Evolutionary conservation across 169 alveolate genomes (phyloP).

Genomic region (Plasmodium knowlesi): DNA sequence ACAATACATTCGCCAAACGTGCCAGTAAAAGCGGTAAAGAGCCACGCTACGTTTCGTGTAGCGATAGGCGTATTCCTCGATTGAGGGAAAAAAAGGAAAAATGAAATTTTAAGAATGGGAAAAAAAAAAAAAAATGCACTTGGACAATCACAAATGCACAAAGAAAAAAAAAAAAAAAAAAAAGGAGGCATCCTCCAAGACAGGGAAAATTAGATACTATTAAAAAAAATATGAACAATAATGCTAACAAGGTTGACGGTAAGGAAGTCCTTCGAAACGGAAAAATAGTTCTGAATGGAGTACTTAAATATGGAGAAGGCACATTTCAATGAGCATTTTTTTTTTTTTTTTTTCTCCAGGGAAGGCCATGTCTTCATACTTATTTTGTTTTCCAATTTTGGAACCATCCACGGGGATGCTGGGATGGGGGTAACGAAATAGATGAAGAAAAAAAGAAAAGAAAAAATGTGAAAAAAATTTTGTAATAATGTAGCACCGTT

Average conservation of each 20-base stretch:
- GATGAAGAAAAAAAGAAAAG: background rate
- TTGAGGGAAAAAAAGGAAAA: background rate
- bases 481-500: background rate
- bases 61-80: background rate
- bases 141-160: background rate
- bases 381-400: conserved; percentile 2
- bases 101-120: background rate
- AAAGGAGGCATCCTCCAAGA: background rate
- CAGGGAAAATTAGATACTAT: background rate
- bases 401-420: background rate
- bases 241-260: background rate
- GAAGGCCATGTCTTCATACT: conserved; percentile 20
- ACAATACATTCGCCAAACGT: background rate
- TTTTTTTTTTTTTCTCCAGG: background rate
- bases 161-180: conserved; percentile 10
- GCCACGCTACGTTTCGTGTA: background rate
- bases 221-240: background rate
- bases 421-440: background rate
- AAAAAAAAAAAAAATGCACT: conserved; percentile 21
- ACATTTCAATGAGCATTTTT: background rate
- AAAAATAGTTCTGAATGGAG: background rate
- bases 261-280: background rate
- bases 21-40: background rate
- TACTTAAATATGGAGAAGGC: background rate
- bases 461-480: background rate